Evolutionary conservation across 139 green algal species (phyloP), one percentile per base, ranked within the genome.

Genomic region (Chlamydomonas schloesseri): DNA sequence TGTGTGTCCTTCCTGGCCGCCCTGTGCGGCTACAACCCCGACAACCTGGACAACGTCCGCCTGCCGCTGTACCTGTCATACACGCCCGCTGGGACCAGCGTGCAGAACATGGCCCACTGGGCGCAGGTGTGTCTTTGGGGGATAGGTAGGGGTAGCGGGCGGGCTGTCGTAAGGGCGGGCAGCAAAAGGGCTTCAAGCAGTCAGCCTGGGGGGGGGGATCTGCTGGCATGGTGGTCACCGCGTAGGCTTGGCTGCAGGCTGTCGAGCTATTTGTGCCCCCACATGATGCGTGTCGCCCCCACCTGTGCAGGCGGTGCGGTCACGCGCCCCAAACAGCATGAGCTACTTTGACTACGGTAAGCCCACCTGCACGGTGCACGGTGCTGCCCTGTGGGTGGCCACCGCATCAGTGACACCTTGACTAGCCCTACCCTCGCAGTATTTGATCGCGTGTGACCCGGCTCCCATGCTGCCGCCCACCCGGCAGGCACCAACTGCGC

Each of bases 91-190:
- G 92, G 92, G 31, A 93, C 87, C 17, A 88, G 71, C 67, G 92
- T 92, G 26, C 88, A 91, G 69, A 93, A 93, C 89, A 92, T 94
- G 89, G 91, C 89, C 36, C 89, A 94, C 69, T 94, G 91, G 91
- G 81, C 87, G 10, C 89, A 93, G 83, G 89, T 89, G 67, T 14
- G 64, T 13, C 4, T 8, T 50, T 50, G 42, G 6, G n/a, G n/a
- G n/a, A n/a, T n/a, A n/a, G n/a, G n/a, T n/a, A n/a, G n/a, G n/a
- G n/a, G n/a, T n/a, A n/a, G n/a, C n/a, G n/a, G n/a, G n/a, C n/a
- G n/a, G n/a, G n/a, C n/a, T n/a, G n/a, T n/a, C n/a, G n/a, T n/a
- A n/a, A n/a, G n/a, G n/a, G n/a, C n/a, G n/a, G n/a, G n/a, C n/a
- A n/a, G n/a, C n/a, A n/a, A n/a, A n/a, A n/a, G n/a, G n/a, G n/a